Percentiles rank a stretch among this genome's conserved stretches.
phyloP scores from a whole-genome alignment of 176 grass and related monocot genomes.

The Lolium multiflorum region DNA sequence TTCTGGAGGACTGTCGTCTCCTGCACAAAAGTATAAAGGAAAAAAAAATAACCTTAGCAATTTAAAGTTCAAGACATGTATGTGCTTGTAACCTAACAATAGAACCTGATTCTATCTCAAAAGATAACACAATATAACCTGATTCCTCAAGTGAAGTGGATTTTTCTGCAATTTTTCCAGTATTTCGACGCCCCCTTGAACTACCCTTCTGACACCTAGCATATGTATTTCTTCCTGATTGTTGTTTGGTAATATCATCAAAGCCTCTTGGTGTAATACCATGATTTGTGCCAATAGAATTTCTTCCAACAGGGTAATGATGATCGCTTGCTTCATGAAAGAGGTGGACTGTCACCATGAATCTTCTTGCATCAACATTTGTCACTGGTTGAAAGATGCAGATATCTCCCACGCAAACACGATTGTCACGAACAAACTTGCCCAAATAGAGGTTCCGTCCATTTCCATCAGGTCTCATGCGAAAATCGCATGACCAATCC shows the following conservation, averaged over 20 bases:
- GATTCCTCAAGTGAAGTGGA: neutral
- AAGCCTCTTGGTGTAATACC: neutral
- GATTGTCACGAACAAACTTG: neutral
- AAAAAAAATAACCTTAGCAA: neutral
- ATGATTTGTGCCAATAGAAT: neutral
- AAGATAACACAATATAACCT: neutral
- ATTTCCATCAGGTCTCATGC: neutral
- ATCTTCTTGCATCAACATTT: neutral
- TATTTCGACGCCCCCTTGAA: neutral
- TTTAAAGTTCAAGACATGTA: neutral
- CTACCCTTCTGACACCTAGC: neutral
- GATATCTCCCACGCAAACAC: neutral
- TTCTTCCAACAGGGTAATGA: neutral
- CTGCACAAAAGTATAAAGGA: neutral
- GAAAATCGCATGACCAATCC: slow-evolving; percentile 16
- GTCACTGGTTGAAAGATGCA: slow-evolving; percentile 20
- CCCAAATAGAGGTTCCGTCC: slow-evolving; percentile 6
- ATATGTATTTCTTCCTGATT: slow-evolving; percentile 8
- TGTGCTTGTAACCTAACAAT: neutral
- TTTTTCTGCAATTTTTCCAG: neutral
- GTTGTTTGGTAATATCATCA: neutral
- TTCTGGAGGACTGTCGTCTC: neutral
- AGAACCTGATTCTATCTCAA: neutral
- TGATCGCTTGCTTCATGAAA: neutral
- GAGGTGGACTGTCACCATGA: neutral